Evolutionary conservation across 2,329 filamentous ascomycete species (phyloP).

Genomic region (Coleophoma cylindrospora): DNA sequence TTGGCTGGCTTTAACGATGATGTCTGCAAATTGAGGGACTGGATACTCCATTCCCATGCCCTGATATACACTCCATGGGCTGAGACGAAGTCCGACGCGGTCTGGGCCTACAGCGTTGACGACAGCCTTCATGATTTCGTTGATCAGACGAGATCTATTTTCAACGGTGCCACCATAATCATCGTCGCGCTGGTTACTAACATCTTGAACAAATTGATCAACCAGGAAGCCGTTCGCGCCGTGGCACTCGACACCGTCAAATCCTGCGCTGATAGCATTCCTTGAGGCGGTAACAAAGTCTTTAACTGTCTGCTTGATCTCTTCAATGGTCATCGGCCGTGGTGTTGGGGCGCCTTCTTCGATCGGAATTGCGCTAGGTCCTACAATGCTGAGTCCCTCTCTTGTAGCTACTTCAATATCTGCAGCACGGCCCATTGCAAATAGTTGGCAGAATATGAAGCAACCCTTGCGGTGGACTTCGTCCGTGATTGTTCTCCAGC

Average conservation of each 20-base stretch:
- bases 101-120: constrained; percentile 36
- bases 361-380: constrained; percentile 6
- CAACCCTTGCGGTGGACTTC: constrained; percentile 57
- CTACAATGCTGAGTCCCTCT: constrained; percentile 11
- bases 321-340: constrained; percentile 9
- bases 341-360: constrained; percentile 5
- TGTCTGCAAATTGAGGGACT: constrained; percentile 36
- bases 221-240: constrained; percentile 20
- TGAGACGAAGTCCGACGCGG: constrained; percentile 49
- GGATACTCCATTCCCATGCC: constrained; percentile 35
- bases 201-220: constrained; percentile 20
- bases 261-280: constrained; percentile 20
- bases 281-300: constrained; percentile 11
- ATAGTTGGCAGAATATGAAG: constrained; percentile 58
- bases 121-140: constrained; percentile 44
- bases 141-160: constrained; percentile 34
- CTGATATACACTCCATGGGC: constrained; percentile 55
- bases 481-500: constrained; percentile 56
- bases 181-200: constrained; percentile 16
- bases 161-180: constrained; percentile 20
- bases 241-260: constrained; percentile 22
- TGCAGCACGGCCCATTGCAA: constrained; percentile 53
- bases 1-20: constrained; percentile 34
- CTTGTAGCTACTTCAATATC: constrained; percentile 13
- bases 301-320: constrained; percentile 14